Conservation (phyloP, 192 early-diverging fungal genomes). For the Powellomyces hirtus region DNA sequence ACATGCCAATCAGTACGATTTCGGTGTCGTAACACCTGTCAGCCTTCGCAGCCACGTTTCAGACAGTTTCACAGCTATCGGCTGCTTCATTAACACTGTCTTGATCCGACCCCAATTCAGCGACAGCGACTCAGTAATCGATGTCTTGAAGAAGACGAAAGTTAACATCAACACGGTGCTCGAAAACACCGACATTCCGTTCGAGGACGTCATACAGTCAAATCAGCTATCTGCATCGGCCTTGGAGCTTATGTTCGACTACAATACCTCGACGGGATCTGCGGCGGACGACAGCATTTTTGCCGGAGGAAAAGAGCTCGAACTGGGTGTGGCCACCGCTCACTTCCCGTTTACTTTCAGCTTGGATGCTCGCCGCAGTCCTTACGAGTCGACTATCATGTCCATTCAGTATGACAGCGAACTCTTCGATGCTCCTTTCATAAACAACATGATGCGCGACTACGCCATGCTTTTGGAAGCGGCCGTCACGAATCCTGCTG, state of each 20-base stretch:
- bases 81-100: slow-evolving; percentile 16
- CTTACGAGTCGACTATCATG: neutral
- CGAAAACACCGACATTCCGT: slow-evolving; percentile 11
- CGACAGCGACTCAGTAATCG: neutral
- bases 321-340: neutral
- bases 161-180: neutral
- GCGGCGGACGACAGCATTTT: too few species aligned
- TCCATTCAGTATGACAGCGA: neutral
- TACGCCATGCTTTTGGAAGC: neutral
- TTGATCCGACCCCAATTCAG: neutral
- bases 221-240: neutral
- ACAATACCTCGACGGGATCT: neutral
- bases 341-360: too few species aligned
- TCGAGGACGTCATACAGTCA: slow-evolving; percentile 13
- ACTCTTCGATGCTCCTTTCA: neutral
- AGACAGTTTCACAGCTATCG: neutral
- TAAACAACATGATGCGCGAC: neutral
- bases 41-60: neutral
- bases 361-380: neutral
- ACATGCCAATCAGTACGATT: slow-evolving; percentile 4
- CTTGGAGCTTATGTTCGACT: slow-evolving; percentile 4
- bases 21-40: slow-evolving; percentile 2
- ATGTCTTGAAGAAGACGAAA: neutral
- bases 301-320: too few species aligned
- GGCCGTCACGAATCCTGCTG: neutral